Evolutionary conservation across 2,329 filamentous ascomycete genomes (phyloP).

Genomic region (Coniella vitis): DNA sequence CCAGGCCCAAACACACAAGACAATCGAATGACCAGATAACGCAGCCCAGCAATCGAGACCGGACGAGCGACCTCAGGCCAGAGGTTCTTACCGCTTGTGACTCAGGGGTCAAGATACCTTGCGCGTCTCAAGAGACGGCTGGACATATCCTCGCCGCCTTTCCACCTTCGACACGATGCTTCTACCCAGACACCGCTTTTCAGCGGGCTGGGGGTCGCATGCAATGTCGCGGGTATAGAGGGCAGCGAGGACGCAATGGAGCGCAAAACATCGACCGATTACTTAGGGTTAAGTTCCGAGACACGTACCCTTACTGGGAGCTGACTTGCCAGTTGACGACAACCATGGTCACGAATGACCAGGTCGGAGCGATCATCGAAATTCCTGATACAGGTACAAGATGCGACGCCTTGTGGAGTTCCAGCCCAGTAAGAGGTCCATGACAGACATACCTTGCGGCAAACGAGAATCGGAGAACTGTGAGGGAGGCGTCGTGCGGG

Average conservation of each 20-base stretch:
- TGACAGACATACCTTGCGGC: conserved; percentile 58
- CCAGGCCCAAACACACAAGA: conserved; percentile 24
- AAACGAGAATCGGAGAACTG: conserved; percentile 72
- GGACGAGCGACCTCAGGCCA: conserved; percentile 68
- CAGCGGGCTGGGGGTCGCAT: conserved; percentile 36
- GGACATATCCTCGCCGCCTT: conserved; percentile 44
- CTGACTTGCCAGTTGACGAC: conserved; percentile 35
- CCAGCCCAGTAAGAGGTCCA: conserved; percentile 33
- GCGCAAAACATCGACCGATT: conserved; percentile 69
- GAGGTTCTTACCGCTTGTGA: conserved; percentile 66
- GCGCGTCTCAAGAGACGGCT: conserved; percentile 46
- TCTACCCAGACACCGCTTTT: conserved; percentile 39
- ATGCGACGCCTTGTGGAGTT: conserved; percentile 45
- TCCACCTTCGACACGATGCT: conserved; percentile 36
- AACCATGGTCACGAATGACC: conserved; percentile 32
- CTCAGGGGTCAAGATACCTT: conserved; percentile 61
- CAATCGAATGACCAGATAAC: conserved; percentile 41
- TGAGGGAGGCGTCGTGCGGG: conserved; percentile 68
- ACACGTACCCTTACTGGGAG: conserved; percentile 50
- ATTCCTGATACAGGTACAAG: conserved; percentile 55
- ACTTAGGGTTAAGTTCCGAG: conserved; percentile 98
- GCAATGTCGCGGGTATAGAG: conserved; percentile 48
- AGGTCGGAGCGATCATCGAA: conserved; percentile 41
- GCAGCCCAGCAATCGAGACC: conserved; percentile 57
- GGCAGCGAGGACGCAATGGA: conserved; percentile 58